Evolutionary conservation across 306 rosid species (phyloP).

Genomic region (Citrullus mucosospermus): DNA sequence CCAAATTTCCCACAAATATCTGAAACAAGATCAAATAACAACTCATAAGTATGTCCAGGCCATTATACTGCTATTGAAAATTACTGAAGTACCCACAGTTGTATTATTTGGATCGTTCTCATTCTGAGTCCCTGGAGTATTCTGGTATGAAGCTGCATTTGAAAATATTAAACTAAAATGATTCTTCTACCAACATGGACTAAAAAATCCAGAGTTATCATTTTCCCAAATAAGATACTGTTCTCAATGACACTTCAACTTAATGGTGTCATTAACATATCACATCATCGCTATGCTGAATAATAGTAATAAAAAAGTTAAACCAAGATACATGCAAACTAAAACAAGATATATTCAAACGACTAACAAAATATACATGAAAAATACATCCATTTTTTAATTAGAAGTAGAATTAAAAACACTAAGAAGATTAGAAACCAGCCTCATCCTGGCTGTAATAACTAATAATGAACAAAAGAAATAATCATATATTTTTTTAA

Average conservation of each 20-base stretch:
- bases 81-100: conserved; percentile 52
- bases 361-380: background rate
- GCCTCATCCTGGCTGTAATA: too few species aligned
- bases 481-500: too few species aligned
- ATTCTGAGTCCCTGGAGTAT: conserved; percentile 57
- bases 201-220: background rate
- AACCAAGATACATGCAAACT: background rate
- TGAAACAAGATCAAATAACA: conserved; percentile 15
- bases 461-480: too few species aligned
- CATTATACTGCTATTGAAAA: conserved; percentile 4
- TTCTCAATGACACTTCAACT: background rate
- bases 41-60: conserved; percentile 10
- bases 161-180: conserved; percentile 15
- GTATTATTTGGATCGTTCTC: conserved; percentile 91
- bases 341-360: background rate
- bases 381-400: background rate
- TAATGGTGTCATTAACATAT: background rate
- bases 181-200: background rate
- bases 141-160: conserved; percentile 83
- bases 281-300: background rate
- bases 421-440: too few species aligned
- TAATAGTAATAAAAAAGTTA: background rate
- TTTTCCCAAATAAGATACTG: background rate
- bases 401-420: background rate
- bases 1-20: conserved; percentile 97